Evolutionary conservation across 2,329 filamentous ascomycete species (phyloP), one percentile per base, ranked within the genome.

Genomic region (Colletotrichum navitas): DNA sequence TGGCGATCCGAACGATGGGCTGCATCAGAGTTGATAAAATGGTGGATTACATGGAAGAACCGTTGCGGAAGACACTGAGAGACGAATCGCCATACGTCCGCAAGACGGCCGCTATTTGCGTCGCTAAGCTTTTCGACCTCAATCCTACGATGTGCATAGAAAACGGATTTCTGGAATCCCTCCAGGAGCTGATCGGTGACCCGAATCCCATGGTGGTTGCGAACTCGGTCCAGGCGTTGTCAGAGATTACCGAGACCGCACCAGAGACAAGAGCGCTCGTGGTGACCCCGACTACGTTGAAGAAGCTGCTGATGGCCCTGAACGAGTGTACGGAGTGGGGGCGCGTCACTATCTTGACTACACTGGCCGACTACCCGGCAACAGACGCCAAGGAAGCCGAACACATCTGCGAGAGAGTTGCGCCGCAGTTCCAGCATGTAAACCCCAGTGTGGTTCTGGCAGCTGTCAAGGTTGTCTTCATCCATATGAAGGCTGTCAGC

Each of bases 291-390:
- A 87, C 90, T 71, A 95, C 91, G 3, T 85, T 99, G 74, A 98
- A 98, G 86, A 99, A 98, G 84, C 90, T 99, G 83, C 86, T 99
- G 58, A 93, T 98, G 90, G 96, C 96, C 0, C 85, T 99, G 76
- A 98, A 97, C 78, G 96, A 99, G 81, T 99, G 96, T 80, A 99
- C 96, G 0, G 96, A 99, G 84, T 99, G 96, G 96, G 96, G 96
- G 21, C 87, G 96, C 75, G 95, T 99, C 41, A 98, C 95, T 0
- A 97, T 99, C 70, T 84, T 99, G 74, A 92, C 93, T 14, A 97
- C 94, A 0, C 83, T 99, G 74, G 94, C 96, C 52, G 92, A 97
- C 78, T 98, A 98, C 83, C 91, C 90, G 75, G 91, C 95, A 0
- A 80, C 85, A n/a, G 95, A 98, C 80, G 87, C 94, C 72, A 98